These are phyloP conservation scores for Tephrocybe rancida DNA, from an alignment of 768 basidiomycete genomes.

Conservation along the genomic window DNA sequence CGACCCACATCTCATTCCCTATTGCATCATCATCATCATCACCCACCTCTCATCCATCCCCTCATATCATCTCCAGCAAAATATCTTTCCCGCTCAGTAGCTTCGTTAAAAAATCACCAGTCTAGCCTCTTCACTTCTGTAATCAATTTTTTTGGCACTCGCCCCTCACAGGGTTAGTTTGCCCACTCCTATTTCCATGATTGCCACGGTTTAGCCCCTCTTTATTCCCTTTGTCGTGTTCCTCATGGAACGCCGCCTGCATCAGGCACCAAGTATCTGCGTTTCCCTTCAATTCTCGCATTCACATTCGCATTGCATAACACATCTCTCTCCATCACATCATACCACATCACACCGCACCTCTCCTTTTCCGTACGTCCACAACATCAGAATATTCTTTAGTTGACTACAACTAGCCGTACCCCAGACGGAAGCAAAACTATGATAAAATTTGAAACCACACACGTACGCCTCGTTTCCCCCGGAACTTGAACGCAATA, in stretches of 20 bases:
- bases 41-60: neutral
- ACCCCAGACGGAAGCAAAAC: neutral
- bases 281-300: neutral
- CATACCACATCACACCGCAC: neutral
- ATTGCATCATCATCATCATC: conserved; percentile 10
- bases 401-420: neutral
- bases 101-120: conserved; percentile 15
- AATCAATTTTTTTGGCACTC: conserved; percentile 1
- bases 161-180: too few species aligned
- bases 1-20: conserved; percentile 6
- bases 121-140: conserved; percentile 1
- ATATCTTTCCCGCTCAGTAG: conserved; percentile 17
- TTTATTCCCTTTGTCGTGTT: neutral
- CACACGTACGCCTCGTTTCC: neutral
- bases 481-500: neutral
- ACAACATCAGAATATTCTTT: neutral
- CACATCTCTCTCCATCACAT: neutral
- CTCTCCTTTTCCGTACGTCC: too few species aligned
- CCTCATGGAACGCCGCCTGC: too few species aligned
- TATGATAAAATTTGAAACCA: neutral
- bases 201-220: neutral
- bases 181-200: too few species aligned
- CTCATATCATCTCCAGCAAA: conserved; percentile 19
- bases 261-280: neutral
- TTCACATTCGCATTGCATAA: neutral